Conservation (phyloP, 139 green algal genomes). For the Pedinophyceae sp. region DNA sequence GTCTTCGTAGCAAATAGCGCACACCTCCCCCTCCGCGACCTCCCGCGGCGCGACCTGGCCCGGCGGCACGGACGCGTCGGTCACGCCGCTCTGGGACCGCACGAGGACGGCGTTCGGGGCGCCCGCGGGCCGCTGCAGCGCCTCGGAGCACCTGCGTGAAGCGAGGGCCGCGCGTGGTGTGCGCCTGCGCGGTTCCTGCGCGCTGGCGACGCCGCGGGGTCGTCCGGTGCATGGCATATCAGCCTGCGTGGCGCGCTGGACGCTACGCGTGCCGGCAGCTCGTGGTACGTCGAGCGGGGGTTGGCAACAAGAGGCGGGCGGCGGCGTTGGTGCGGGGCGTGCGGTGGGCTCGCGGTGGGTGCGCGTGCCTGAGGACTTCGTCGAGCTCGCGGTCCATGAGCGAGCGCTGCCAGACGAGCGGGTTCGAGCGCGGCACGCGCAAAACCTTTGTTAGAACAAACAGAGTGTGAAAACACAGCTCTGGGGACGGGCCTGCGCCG, state of each 20-base stretch:
- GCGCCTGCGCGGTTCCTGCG: no score
- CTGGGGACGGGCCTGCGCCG: conserved; percentile 1
- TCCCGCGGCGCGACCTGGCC: not conserved
- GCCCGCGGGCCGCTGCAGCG: conserved; percentile 8
- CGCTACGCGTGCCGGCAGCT: not conserved
- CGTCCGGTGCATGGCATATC: not conserved
- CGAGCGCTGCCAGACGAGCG: conserved; percentile 44
- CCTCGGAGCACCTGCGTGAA: conserved; percentile 11
- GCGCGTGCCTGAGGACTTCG: conserved; percentile 31
- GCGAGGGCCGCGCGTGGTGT: no score
- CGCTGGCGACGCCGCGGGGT: conserved; percentile 1
- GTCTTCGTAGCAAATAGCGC: conserved; percentile 49
- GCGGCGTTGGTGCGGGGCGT: not conserved
- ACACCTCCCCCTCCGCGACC: conserved; percentile 29
- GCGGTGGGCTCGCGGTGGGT: not conserved
- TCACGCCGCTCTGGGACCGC: not conserved
- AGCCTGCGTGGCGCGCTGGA: not conserved
- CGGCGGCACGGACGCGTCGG: not conserved
- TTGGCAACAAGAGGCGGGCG: not conserved
- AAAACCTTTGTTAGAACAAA: conserved; percentile 52
- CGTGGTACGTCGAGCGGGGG: no score
- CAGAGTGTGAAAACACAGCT: conserved; percentile 39
- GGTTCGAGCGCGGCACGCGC: conserved; percentile 31
- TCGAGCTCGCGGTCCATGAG: conserved; percentile 46
- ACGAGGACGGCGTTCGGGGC: not conserved